phyloP scores from a whole-genome alignment of 352 stramenopile genomes.

The Phytophthora hybrid region DNA sequence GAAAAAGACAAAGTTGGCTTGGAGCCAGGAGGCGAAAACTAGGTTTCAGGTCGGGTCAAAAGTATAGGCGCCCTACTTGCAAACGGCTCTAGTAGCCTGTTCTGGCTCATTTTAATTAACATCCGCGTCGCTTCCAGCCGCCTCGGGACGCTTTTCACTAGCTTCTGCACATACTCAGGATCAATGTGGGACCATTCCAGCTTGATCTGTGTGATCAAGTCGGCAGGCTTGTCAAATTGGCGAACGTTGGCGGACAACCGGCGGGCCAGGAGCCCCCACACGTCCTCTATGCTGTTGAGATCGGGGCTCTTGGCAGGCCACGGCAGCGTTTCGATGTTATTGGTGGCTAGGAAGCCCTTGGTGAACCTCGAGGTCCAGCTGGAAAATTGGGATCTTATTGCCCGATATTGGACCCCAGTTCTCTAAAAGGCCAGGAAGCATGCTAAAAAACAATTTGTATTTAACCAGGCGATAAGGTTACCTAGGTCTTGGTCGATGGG shows the following conservation, averaged over 20 bases:
- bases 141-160: slow-evolving; percentile 7
- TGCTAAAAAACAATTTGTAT: no score
- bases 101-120: no score
- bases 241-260: slow-evolving; percentile 23
- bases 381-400: no score
- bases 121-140: slow-evolving; percentile 5
- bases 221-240: slow-evolving; percentile 26
- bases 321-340: slow-evolving; percentile 6
- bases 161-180: not conserved
- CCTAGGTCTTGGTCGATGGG: no score
- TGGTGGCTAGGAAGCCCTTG: slow-evolving; percentile 9
- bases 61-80: no score
- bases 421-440: no score
- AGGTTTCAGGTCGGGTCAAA: no score
- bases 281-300: slow-evolving; percentile 39
- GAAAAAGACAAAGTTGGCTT: no score
- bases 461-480: no score
- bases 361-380: not conserved
- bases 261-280: slow-evolving; percentile 22
- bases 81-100: no score
- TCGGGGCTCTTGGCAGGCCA: slow-evolving; percentile 37
- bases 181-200: slow-evolving; percentile 6
- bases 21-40: no score
- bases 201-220: slow-evolving; percentile 16
- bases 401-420: no score